Evolutionary conservation across 805 yeast species (phyloP).

Genomic region (Myxozyma monticola): DNA sequence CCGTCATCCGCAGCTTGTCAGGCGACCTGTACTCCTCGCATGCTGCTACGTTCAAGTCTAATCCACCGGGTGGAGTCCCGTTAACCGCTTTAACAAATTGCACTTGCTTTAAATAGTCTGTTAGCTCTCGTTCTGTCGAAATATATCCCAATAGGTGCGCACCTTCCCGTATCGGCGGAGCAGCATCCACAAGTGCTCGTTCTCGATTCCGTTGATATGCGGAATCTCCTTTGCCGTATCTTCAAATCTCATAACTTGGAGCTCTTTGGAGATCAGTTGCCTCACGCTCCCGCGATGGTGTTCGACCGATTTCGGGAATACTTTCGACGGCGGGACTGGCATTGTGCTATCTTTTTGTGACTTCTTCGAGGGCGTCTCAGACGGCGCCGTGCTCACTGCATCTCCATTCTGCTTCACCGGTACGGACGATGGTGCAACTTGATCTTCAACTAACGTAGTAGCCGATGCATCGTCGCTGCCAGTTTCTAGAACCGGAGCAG

Average conservation of each 20-base stretch:
- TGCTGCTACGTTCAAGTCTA: conserved; percentile 11
- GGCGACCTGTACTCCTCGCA: conserved; percentile 18
- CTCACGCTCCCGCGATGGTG: background rate
- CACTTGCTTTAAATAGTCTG: conserved; percentile 1
- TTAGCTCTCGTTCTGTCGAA: background rate
- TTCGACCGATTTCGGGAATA: background rate
- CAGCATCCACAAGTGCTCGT: conserved; percentile 10
- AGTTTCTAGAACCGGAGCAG: no score
- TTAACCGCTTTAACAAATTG: conserved; percentile 4
- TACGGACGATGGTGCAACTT: background rate
- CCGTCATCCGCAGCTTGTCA: conserved; percentile 12
- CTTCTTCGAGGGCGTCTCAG: background rate
- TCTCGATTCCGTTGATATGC: background rate
- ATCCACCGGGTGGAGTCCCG: conserved; percentile 2
- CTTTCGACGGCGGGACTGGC: background rate
- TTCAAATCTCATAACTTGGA: background rate
- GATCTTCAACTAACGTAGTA: no score
- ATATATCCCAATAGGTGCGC: background rate
- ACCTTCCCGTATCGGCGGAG: conserved; percentile 18
- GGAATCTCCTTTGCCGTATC: background rate
- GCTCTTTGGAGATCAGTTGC: background rate
- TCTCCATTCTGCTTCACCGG: background rate
- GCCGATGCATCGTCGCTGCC: no score
- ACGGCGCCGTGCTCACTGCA: background rate
- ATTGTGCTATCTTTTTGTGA: background rate